A percentile compares a stretch with the other conserved stretches of the same genome.
phyloP scores from a whole-genome alignment of 1,284 basidiomycete species.

The Rhodotorula sp. region DNA sequence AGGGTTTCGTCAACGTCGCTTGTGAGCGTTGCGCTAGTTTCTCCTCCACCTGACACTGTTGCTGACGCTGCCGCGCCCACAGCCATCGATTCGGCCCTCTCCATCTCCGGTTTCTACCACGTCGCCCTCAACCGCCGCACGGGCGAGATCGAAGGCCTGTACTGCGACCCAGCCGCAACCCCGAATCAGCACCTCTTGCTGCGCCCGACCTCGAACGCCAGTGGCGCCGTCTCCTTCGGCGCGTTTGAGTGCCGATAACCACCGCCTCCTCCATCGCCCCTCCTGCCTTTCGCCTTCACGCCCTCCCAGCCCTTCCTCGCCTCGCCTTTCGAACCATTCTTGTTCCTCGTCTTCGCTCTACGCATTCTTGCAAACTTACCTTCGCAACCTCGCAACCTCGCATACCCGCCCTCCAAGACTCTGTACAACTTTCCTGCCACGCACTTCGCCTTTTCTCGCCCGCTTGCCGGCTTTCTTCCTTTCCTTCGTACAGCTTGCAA shows the following conservation, averaged over 20 bases:
- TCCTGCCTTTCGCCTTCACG: background rate
- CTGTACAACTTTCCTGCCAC: background rate
- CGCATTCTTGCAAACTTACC: background rate
- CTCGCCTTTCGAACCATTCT: background rate
- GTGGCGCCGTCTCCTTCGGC: constrained; percentile 4
- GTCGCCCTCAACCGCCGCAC: constrained; percentile 27
- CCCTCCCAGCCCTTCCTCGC: background rate
- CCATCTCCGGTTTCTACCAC: constrained; percentile 36
- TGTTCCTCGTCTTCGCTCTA: background rate
- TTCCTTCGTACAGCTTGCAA: background rate
- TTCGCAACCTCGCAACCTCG: background rate
- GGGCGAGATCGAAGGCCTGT: constrained; percentile 36
- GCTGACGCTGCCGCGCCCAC: background rate
- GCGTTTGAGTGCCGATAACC: background rate
- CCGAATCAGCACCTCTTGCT: constrained; percentile 34
- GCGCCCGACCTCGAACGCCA: constrained; percentile 2
- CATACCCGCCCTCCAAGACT: background rate
- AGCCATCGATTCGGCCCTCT: constrained; percentile 28
- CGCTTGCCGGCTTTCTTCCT: background rate
- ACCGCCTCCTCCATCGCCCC: too few relatives aligned
- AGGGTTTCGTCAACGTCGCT: constrained; percentile 31
- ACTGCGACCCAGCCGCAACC: constrained; percentile 30
- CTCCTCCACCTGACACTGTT: background rate
- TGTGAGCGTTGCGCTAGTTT: background rate
- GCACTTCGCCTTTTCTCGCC: background rate